Base-by-base conservation (phyloP, 495 filamentous ascomycete species). In the Daldinia decipiens region DNA sequence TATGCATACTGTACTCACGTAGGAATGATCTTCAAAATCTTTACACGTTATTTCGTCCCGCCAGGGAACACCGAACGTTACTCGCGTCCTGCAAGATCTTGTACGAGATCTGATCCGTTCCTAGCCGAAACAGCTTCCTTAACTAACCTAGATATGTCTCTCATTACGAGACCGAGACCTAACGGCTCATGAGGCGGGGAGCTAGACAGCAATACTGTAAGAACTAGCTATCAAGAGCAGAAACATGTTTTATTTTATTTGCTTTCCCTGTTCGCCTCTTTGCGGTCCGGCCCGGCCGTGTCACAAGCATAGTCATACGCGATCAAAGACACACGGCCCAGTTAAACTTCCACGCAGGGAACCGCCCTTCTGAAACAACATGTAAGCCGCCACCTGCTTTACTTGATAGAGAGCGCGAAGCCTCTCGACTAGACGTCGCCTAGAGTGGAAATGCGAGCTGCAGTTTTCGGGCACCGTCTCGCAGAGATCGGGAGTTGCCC, bases 111-210 rank as follows among this genome's bases (percentile, higher is more conserved):
- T 39, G 43, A 39, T 54, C 69, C 54, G 63, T n/a, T 43, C 9
- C 39, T 43, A 59, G 17, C 58, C 57, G 59, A 63, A 36, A 69
- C 67, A 63, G 27, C 32, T 39, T 53, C 15, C 58, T 58, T 59
- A 21, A 36, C 51, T 57, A 38, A 45, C 45, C 62, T 51, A 38
- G 59, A 36, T 19, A 47, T 62, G 58, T 67, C 58, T 71, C 62
- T 71, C n/a, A 62, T 59, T 63, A 47, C 62, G 68, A 63, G 58
- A 62, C 68, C 62, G 68, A 71, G 62, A 45, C 53, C 68, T 55
- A 71, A 71, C 68, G 68, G 68, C 57, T 54, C 52, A 45, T 40
- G 68, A 66, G 56, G 51, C 39, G 51, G 47, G 67, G 21, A 29
- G 26, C 17, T 8, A 53, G 50, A 53, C 9, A 21, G 24, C 9